Evolutionary conservation across 805 yeast genomes (phyloP).

Genomic region (Hanseniaspora occidentalis): DNA sequence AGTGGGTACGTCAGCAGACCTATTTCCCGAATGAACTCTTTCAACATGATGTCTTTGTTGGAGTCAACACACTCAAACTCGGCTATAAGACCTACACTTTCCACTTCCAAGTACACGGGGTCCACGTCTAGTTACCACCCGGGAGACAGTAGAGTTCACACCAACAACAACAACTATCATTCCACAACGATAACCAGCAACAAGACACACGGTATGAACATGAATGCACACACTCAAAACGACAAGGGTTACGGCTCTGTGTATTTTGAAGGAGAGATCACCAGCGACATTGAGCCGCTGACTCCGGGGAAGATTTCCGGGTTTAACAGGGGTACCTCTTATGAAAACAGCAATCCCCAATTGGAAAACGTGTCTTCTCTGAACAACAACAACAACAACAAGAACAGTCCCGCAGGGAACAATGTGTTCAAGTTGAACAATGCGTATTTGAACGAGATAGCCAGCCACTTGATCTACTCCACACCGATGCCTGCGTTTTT

Average conservation of each 20-base stretch:
- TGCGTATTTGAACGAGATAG: not conserved
- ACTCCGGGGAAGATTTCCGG: conserved; percentile 1
- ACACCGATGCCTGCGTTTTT: conserved; percentile 36
- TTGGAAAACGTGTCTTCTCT: too few species aligned
- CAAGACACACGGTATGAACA: too few species aligned
- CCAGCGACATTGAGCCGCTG: conserved; percentile 25
- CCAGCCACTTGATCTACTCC: conserved; percentile 28
- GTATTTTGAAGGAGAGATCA: conserved; percentile 25
- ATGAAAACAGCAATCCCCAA: not conserved
- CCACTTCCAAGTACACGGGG: not conserved
- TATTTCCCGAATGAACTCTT: not conserved
- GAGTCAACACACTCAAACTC: not conserved
- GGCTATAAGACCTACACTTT: not conserved
- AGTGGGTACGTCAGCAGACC: not conserved
- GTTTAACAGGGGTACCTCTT: not conserved
- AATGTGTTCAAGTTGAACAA: not conserved
- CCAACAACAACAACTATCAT: too few species aligned
- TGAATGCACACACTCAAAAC: not conserved
- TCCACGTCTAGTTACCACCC: not conserved
- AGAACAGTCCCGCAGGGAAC: not conserved
- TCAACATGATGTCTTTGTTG: not conserved
- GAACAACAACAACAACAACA: not conserved
- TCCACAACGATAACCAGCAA: too few species aligned
- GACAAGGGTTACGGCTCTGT: conserved; percentile 4
- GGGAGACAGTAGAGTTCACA: too few species aligned